Evolutionary conservation across 495 filamentous ascomycete genomes (phyloP).

Genomic region (Talaromyces stipitatus): DNA sequence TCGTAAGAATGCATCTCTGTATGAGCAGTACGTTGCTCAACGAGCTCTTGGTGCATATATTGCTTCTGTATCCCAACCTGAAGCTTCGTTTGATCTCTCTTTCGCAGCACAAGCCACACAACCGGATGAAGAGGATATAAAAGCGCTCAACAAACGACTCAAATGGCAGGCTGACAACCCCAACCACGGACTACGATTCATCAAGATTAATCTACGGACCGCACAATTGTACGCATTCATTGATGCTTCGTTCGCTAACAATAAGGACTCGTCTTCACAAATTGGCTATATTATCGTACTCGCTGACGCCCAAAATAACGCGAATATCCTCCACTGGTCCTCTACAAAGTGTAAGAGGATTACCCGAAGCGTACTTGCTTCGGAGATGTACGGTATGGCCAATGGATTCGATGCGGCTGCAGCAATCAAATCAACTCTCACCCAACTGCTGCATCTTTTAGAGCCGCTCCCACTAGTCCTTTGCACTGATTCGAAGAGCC

Average conservation of each 20-base stretch:
- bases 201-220: not conserved
- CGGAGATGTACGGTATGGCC: not conserved
- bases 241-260: conserved; percentile 12
- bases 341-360: conserved; percentile 13
- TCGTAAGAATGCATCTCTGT: not conserved
- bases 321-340: conserved; percentile 10
- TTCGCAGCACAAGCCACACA: not conserved
- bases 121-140: not conserved
- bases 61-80: not conserved
- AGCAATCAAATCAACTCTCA: not conserved
- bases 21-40: not conserved
- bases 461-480: not conserved
- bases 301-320: not conserved
- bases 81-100: not conserved
- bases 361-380: conserved; percentile 6
- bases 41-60: not conserved
- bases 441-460: not conserved
- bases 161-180: not conserved
- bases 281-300: conserved; percentile 13
- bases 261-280: conserved; percentile 9
- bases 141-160: not conserved
- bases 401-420: conserved; percentile 1
- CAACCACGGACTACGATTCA: not conserved
- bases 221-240: conserved; percentile 8
- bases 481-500: not conserved